Base-by-base conservation (phyloP, 768 basidiomycete genomes). In the Psilocybe subaeruginosa region DNA sequence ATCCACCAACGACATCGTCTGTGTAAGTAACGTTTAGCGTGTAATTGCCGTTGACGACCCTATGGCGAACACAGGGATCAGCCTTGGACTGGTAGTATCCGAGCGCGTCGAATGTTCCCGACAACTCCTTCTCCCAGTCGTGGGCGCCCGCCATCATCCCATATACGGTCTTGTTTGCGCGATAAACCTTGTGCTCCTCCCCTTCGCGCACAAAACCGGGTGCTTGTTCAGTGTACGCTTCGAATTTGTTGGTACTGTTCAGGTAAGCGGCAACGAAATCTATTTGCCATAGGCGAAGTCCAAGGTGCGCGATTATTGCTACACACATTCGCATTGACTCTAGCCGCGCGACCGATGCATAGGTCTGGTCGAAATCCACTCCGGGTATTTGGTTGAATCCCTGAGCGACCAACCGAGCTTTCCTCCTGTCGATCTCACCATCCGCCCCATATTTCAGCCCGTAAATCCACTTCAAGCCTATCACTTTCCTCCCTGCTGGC, bases 111-210 rank as follows among this genome's bases (percentile, higher is more conserved):
- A 58, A 66, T 2, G 52, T 58, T 1, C 48, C 12, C n/a, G 62
- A 51, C 0, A 69, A 19, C 6, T 51, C 59, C 12, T 59, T 53
- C 58, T 62, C 64, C 68, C 67, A 70, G 59, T 69, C 64, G 45
- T 67, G 52, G 4, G 58, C 67, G 1, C 70, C 69, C 6, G 62
- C 54, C 67, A 69, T 71, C 59, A 62, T 71, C 3, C 68, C 60
- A 33, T 69, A 71, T 3, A 71, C 47, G 9, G 60, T 56, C 41
- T 70, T 73, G 47, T 70, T 70, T 1, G 74, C 63, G 37, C 64
- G 65, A 58, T 63, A 72, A 0, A 68, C 65, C 16, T 53, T 48
- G 58, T 62, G 56, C 35, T 65, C 64, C 58, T 64, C 57, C 61
- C 63, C 65, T 48, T n/a, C 41, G 35, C 31, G 37, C 12, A 60